Evolutionary conservation across 2,329 filamentous ascomycete species (phyloP).

Genomic region (Canariomyces notabilis): DNA sequence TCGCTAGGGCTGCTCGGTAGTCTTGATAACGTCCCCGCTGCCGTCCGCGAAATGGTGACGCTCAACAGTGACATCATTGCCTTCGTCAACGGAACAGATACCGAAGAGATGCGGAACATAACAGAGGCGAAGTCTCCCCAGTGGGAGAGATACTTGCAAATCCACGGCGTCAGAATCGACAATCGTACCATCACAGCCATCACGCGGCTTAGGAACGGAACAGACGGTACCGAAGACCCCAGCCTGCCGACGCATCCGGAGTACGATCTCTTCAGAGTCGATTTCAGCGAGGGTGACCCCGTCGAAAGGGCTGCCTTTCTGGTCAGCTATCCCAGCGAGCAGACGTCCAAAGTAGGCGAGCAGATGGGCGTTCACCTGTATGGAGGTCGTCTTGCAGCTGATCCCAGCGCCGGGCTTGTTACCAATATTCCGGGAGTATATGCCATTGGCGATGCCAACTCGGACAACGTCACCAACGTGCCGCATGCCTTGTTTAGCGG

Average conservation of each 20-base stretch:
- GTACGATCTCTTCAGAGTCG: slow-evolving; percentile 51
- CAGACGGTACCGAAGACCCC: slow-evolving; percentile 34
- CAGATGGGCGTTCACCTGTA: slow-evolving; percentile 44
- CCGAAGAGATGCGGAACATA: slow-evolving; percentile 34
- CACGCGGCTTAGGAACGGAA: slow-evolving; percentile 40
- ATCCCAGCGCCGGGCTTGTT: slow-evolving; percentile 37
- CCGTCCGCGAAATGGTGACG: slow-evolving; percentile 48
- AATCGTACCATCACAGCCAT: slow-evolving; percentile 50
- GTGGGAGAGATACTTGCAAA: slow-evolving; percentile 45
- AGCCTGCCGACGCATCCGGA: slow-evolving; percentile 42
- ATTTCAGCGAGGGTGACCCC: slow-evolving; percentile 43
- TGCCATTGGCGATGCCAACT: slow-evolving; percentile 56
- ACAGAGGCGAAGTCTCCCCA: slow-evolving; percentile 38
- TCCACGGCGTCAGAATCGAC: slow-evolving; percentile 49
- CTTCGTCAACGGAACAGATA: slow-evolving; percentile 57
- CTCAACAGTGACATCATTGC: slow-evolving; percentile 52
- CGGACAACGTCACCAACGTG: slow-evolving; percentile 55
- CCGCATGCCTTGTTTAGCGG: slow-evolving; percentile 57
- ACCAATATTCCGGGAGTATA: slow-evolving; percentile 53
- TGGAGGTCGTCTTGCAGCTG: slow-evolving; percentile 40
- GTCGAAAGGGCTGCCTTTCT: slow-evolving; percentile 46
- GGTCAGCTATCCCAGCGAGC: slow-evolving; percentile 26
- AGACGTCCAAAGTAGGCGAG: slow-evolving; percentile 19
- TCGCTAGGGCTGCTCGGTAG: slow-evolving; percentile 48
- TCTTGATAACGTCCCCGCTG: slow-evolving; percentile 39